Percentiles rank a stretch among this genome's conserved stretches.
Conservation (phyloP, 2,329 filamentous ascomycete genomes). For the Curvularia hawaiiensis region DNA sequence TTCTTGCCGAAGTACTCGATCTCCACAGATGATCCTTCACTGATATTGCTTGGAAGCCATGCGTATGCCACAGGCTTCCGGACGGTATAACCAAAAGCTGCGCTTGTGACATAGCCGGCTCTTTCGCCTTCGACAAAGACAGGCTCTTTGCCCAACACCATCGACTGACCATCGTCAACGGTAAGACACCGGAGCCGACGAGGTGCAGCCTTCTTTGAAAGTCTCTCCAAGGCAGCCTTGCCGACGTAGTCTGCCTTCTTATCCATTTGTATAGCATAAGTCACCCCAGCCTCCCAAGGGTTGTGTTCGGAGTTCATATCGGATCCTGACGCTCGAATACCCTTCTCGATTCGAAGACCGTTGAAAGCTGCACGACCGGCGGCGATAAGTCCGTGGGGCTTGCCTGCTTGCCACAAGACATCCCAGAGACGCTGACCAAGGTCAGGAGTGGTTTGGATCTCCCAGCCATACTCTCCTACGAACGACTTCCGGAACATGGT, state of each 20-base stretch:
- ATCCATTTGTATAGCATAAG: constrained; percentile 53
- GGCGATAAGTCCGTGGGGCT: constrained; percentile 61
- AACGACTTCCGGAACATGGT: constrained; percentile 62
- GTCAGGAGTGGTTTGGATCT: constrained; percentile 65
- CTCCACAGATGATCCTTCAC: constrained; percentile 59
- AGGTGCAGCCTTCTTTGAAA: constrained; percentile 44
- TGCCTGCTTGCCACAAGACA: constrained; percentile 60
- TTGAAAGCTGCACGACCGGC: constrained; percentile 65
- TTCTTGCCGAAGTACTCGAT: constrained; percentile 66
- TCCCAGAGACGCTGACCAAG: constrained; percentile 65
- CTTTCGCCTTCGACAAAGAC: constrained; percentile 57
- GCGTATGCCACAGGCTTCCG: constrained; percentile 65
- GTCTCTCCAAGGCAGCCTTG: constrained; percentile 53
- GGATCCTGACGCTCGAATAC: constrained; percentile 61
- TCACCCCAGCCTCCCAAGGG: constrained; percentile 64
- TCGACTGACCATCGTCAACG: constrained; percentile 61
- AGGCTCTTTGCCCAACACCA: constrained; percentile 67
- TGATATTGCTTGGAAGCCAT: constrained; percentile 57
- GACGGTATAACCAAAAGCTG: constrained; percentile 65
- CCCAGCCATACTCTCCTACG: constrained; percentile 67
- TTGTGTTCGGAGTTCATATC: constrained; percentile 67
- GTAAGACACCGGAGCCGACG: constrained; percentile 57
- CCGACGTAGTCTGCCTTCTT: constrained; percentile 60
- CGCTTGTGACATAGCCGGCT: constrained; percentile 64
- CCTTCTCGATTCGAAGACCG: constrained; percentile 64